Base-by-base conservation (phyloP, 805 yeast species). In the Debaryomyces castellii region DNA sequence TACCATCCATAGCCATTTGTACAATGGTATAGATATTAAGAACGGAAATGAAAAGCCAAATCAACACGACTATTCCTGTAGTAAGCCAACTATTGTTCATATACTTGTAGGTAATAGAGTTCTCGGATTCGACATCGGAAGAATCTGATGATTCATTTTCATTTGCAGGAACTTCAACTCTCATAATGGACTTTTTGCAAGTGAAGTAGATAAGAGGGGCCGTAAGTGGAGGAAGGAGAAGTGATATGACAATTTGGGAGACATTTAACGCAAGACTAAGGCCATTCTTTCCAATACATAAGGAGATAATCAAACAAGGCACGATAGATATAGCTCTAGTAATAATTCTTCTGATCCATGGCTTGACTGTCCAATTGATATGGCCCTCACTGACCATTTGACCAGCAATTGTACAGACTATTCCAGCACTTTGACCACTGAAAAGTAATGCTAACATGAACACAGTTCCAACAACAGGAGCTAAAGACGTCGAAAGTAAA, bases 331-430 rank as follows among this genome's bases (percentile, higher is more conserved):
- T 83, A 5, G 79, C 66, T 58, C 97, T 77, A 0, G 97, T 91
- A 9, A 83, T 73, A 8, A 91, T 59, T 51, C 97, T 74, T 60
- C 97, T 77, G 41, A 84, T 57, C 87, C 96, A 85, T 3, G 97
- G 97, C 49, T 74, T 76, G 35, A 88, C 52, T 2, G 78, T 81
- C 96, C 97, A 90, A 43, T 83, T 78, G 33, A 91, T 70, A 58
- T 88, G 92, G 0, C 97, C 97, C 62, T 91, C 97, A 53, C 89
- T 80, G 2, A 91, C 96, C 54, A 91, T 83, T 64, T 91, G 96
- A 8, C 97, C 97, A 0, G 96, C 89, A 69, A 91, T 85, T 0
- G 97, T 91, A 62, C 97, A 90, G 2, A 90, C 91, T 36, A 91
- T 82, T 40, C 97, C 96, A 0, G 97, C 96, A 39, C 91, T 85